These are phyloP conservation scores for Volvox africanus DNA, from an alignment of 139 green algal species.

Conservation along the genomic window DNA sequence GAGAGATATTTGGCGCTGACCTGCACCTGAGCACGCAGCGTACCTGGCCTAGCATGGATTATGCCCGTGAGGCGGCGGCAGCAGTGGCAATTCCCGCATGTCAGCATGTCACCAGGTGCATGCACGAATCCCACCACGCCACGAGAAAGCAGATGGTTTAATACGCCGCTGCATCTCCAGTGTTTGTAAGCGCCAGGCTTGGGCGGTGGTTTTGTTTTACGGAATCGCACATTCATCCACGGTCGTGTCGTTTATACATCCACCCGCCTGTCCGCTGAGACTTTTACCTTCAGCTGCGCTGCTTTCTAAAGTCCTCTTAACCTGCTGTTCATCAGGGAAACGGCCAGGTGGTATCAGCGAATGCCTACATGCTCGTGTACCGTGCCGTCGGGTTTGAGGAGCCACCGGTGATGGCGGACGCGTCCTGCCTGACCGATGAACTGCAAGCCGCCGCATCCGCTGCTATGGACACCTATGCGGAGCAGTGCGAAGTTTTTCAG, in stretches of 20 bases:
- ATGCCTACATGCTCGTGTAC: constrained; percentile 90
- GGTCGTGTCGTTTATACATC: too few relatives aligned
- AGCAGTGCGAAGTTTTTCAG: constrained; percentile 10
- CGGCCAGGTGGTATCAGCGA: constrained; percentile 51
- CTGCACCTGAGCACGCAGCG: not conserved
- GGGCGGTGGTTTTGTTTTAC: too few relatives aligned
- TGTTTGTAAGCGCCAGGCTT: too few relatives aligned
- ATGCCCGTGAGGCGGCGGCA: not conserved
- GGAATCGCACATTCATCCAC: too few relatives aligned
- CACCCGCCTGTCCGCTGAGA: too few relatives aligned
- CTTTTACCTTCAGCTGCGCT: too few relatives aligned
- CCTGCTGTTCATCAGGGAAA: not conserved
- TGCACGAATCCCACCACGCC: too few relatives aligned
- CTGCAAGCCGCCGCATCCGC: constrained; percentile 53
- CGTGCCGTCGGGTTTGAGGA: constrained; percentile 53
- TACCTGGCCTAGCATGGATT: not conserved
- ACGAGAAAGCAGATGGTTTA: too few relatives aligned
- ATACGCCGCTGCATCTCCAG: too few relatives aligned
- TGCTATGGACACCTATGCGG: constrained; percentile 36
- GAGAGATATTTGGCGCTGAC: not conserved
- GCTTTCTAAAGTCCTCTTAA: too few relatives aligned
- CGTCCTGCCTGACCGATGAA: not conserved
- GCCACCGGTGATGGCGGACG: not conserved
- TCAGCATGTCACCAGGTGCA: too few relatives aligned
- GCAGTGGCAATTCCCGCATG: too few relatives aligned